Base-by-base conservation (phyloP, 192 early-diverging fungal species). In the Umbelopsis isabellina region DNA sequence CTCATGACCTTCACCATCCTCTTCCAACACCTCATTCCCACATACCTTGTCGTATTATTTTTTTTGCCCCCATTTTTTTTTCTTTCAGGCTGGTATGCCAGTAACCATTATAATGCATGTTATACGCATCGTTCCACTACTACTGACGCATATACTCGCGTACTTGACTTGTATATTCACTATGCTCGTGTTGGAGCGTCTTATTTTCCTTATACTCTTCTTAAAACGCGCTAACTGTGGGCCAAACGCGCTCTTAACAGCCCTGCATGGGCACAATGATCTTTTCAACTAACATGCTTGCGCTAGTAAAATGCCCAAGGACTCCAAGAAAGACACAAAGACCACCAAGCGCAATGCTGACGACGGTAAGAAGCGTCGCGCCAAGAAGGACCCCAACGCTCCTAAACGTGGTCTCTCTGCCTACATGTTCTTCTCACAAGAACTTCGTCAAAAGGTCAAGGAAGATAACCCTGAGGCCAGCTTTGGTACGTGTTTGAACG, bases 361-460 rank as follows among this genome's bases (percentile, higher is more conserved):
- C 72, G 84, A 84, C 76, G 80, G 82, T 70, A 75, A 77, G 72
- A 78, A 81, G 79, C 82, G 81, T 66, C 82, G 82, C 64, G 75
- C 83, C 73, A 93, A 93, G 88, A 95, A 97, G 89, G 92, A 95
- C 87, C 88, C 91, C 50, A 88, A 86, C 72, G 91, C 91, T 16
- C 96, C 96, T 82, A 98, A 98, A 87, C 92, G 92, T 84, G 87
- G 91, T 4, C 84, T 95, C 65, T 92, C 96, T 18, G 94, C 93
- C 20, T 98, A 94, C 86, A 90, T 98, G 83, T 84, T 94, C 81
- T 98, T 93, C 83, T 92, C 92, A 33, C 85, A 94, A 80, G 94
- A 89, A 69, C 90, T 88, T 82, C 86, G 96, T 55, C 69, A 87
- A 41, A 78, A 81, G 27, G 91, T 96, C 49, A 89, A 92, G 86